phyloP scores from a whole-genome alignment of 2,329 filamentous ascomycete species.

The Beauveria caledonica region DNA sequence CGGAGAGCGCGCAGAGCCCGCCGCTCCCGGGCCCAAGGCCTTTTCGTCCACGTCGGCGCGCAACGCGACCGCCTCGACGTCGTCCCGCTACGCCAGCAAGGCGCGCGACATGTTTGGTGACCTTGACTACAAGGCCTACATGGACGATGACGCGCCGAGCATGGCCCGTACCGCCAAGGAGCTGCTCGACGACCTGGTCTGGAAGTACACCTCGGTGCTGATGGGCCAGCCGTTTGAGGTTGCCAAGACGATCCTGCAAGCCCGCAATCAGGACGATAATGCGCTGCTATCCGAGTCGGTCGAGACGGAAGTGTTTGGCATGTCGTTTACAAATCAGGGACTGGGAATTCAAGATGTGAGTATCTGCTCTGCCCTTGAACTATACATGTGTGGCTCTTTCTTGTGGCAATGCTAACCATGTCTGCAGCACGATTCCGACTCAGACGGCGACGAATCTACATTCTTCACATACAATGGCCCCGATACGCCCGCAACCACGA shows the following conservation, averaged over 20 bases:
- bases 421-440: constrained; percentile 48
- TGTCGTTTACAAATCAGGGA: constrained; percentile 23
- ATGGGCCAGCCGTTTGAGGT: constrained; percentile 96
- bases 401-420: background rate
- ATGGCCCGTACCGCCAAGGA: constrained; percentile 66
- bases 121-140: constrained; percentile 83
- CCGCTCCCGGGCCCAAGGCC: constrained; percentile 32
- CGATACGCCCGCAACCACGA: constrained; percentile 44
- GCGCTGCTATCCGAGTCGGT: constrained; percentile 21
- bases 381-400: background rate
- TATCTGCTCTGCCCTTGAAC: background rate
- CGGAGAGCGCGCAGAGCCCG: constrained; percentile 34
- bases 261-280: constrained; percentile 49
- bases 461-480: constrained; percentile 69
- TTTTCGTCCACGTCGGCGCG: constrained; percentile 33
- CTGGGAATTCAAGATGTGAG: constrained; percentile 30
- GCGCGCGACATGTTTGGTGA: constrained; percentile 84
- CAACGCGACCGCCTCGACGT: constrained; percentile 33
- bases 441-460: constrained; percentile 67
- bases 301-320: constrained; percentile 20
- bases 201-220: constrained; percentile 84
- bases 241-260: constrained; percentile 86
- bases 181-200: constrained; percentile 74
- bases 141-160: constrained; percentile 68
- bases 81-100: constrained; percentile 43